Percentiles rank a stretch among this genome's conserved stretches.
Evolutionary conservation across 257 asterid species (phyloP).

Genomic region (Fraxinus americana): DNA sequence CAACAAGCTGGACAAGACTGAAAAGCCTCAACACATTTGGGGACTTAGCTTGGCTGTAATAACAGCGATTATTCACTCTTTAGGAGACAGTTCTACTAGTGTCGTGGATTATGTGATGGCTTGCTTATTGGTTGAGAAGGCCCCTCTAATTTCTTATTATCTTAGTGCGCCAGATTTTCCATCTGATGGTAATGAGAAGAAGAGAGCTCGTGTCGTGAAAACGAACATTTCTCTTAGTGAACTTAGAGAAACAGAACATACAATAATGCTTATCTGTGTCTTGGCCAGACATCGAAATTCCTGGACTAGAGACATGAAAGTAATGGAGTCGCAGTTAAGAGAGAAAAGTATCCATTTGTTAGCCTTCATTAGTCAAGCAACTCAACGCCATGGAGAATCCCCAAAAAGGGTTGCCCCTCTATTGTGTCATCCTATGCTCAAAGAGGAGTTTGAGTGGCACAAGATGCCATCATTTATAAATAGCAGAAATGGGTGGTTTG

Average conservation of each 20-base stretch:
- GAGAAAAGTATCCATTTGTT: constrained; percentile 83
- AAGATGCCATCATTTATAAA: constrained; percentile 67
- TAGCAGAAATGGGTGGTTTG: constrained; percentile 91
- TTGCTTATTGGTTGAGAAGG: constrained; percentile 75
- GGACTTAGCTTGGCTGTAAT: constrained; percentile 90
- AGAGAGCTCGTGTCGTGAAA: constrained; percentile 74
- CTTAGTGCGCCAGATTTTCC: constrained; percentile 87
- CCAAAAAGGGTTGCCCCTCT: constrained; percentile 55
- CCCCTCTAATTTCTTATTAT: constrained; percentile 60
- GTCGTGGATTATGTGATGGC: constrained; percentile 76
- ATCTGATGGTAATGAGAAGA: constrained; percentile 64
- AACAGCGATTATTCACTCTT: constrained; percentile 76
- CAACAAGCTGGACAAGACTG: constrained; percentile 41
- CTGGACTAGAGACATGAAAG: constrained; percentile 75
- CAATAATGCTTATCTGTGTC: constrained; percentile 69
- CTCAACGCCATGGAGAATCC: constrained; percentile 72
- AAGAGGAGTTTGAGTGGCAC: constrained; percentile 83
- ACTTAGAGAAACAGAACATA: constrained; percentile 78
- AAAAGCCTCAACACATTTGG: constrained; percentile 67
- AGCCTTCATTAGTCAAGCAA: constrained; percentile 84
- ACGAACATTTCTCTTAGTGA: constrained; percentile 60
- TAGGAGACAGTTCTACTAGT: constrained; percentile 56
- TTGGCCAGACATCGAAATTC: constrained; percentile 68
- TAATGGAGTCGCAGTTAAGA: constrained; percentile 73
- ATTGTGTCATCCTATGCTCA: constrained; percentile 59